Evolutionary conservation across 768 basidiomycete species (phyloP).

Genomic region (Crepidotus variabilis): DNA sequence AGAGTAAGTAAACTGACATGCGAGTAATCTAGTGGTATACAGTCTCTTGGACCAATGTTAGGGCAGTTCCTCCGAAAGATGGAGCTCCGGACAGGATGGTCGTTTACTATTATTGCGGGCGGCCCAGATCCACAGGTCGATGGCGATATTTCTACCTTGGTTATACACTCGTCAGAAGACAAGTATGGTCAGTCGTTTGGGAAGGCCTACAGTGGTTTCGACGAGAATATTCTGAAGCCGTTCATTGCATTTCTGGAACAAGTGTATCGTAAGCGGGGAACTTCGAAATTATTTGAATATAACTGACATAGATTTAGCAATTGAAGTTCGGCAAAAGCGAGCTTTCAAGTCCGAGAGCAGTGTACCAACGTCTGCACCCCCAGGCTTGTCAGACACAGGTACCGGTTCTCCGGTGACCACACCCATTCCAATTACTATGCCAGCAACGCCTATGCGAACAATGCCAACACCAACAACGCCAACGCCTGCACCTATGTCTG

Average conservation of each 20-base stretch:
- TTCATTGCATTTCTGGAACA: background rate
- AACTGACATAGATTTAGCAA: background rate
- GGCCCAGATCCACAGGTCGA: background rate
- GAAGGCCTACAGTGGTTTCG: background rate
- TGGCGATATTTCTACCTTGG: background rate
- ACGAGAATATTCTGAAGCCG: background rate
- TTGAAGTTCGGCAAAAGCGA: background rate
- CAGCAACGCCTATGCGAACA: background rate
- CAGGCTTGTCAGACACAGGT: background rate
- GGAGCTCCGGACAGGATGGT: background rate
- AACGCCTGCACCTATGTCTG: background rate
- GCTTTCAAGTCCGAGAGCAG: background rate
- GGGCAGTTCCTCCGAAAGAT: background rate
- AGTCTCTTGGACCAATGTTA: background rate
- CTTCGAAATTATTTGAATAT: background rate
- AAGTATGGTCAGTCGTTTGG: background rate
- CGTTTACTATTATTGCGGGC: background rate
- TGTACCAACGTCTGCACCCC: background rate
- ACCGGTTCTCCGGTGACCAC: background rate
- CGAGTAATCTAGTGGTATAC: background rate
- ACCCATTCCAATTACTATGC: background rate
- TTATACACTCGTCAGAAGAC: background rate
- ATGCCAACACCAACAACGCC: background rate
- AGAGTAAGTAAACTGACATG: background rate
- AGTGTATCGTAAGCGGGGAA: background rate